These are phyloP conservation scores for Stachybotrys echinatus DNA, from an alignment of 2,329 filamentous ascomycete genomes.

Conservation along the genomic window DNA sequence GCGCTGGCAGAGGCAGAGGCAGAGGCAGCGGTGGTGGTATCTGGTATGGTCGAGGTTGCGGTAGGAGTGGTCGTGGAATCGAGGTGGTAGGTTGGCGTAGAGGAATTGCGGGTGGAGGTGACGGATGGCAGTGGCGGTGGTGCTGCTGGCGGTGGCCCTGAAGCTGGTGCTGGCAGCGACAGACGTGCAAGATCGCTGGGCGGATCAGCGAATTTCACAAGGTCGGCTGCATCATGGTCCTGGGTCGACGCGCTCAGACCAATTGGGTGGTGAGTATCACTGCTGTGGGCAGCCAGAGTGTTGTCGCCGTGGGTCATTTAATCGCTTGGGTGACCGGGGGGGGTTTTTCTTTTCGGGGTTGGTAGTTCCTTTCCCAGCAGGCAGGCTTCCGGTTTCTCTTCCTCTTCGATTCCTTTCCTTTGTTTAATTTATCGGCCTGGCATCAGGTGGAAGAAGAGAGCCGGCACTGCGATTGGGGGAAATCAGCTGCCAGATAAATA, in stretches of 20 bases:
- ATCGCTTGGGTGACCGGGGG: background rate
- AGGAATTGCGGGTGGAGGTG: background rate
- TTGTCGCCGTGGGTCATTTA: background rate
- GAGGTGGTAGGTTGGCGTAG: background rate
- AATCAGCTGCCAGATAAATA: too few species aligned
- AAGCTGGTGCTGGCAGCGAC: background rate
- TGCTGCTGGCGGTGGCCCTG: background rate
- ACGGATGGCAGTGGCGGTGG: slow-evolving; percentile 1
- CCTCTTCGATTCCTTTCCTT: background rate
- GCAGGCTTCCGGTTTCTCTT: too few species aligned
- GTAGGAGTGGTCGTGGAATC: slow-evolving; percentile 14
- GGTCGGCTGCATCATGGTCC: background rate
- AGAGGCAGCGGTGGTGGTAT: background rate
- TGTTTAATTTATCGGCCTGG: too few species aligned
- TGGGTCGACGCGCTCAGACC: background rate
- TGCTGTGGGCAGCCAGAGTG: background rate
- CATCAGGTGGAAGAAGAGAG: too few species aligned
- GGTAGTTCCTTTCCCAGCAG: too few species aligned
- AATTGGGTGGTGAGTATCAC: background rate
- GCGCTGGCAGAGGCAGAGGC: background rate
- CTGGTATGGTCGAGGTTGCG: slow-evolving; percentile 10
- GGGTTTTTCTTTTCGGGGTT: background rate
- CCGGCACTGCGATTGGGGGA: background rate
- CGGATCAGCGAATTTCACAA: slow-evolving; percentile 1
- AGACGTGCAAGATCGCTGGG: background rate